These are phyloP conservation scores for Kodamaea derodonti DNA, from an alignment of 1,139 yeast species.

Conservation along the genomic window DNA sequence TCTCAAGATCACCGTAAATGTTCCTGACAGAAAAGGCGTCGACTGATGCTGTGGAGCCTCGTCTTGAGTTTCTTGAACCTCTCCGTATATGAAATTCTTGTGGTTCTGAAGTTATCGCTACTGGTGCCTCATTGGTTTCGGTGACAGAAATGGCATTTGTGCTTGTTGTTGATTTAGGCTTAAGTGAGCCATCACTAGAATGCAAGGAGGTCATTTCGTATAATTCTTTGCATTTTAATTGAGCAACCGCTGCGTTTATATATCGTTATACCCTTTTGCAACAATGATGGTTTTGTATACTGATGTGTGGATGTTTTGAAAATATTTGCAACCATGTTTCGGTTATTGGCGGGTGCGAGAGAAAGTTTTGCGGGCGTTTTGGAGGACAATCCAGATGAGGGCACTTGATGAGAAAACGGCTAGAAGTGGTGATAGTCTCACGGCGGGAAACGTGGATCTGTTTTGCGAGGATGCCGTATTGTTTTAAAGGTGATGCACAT, in stretches of 20 bases:
- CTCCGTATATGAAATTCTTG: background rate
- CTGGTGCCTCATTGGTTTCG: constrained; percentile 9
- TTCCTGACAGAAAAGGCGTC: constrained; percentile 23
- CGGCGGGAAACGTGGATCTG: too few relatives aligned
- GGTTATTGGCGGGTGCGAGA: background rate
- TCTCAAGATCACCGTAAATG: constrained; percentile 31
- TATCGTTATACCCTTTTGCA: constrained; percentile 1
- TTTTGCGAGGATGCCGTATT: too few relatives aligned
- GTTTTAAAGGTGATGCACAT: too few relatives aligned
- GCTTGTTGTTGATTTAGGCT: constrained; percentile 3
- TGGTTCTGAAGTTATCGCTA: constrained; percentile 15
- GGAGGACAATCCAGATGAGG: too few relatives aligned
- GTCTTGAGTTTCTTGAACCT: constrained; percentile 7
- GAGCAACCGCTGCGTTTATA: too few relatives aligned
- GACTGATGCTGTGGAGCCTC: constrained; percentile 12
- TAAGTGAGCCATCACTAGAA: constrained; percentile 4
- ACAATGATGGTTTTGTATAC: background rate
- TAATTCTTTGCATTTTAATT: too few relatives aligned
- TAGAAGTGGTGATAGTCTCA: too few relatives aligned
- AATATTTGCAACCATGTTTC: constrained; percentile 7
- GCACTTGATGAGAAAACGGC: too few relatives aligned
- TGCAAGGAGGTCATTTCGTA: constrained; percentile 4
- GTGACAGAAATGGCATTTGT: constrained; percentile 1
- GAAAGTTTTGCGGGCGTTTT: too few relatives aligned
- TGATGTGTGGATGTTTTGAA: background rate